Evolutionary conservation across 1,284 basidiomycete genomes (phyloP), one percentile per base, ranked within the genome.

Genomic region (Trametes versicolor): DNA sequence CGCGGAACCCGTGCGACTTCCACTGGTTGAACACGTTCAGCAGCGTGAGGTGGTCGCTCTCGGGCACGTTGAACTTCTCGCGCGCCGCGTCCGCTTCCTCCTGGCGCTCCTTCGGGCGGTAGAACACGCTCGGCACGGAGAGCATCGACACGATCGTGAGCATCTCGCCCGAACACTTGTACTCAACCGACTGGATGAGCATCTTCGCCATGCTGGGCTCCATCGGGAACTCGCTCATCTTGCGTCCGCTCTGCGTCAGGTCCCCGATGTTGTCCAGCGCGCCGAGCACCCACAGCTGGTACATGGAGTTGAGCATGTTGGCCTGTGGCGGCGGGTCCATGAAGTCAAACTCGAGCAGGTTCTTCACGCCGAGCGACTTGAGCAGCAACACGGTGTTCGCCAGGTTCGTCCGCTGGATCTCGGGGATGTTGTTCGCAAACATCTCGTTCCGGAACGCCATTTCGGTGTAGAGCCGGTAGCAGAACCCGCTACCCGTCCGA

Each of bases 181-280:
- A 95, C 53, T 98, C 95, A 66, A 97, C 95, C 12, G 95, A 96
- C 29, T 92, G 92, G 75, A 99, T 98, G 61, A 99, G 84, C 94
- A 99, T 99, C 83, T 99, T 99, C 32, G 96, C 95, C 85, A 99
- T 93, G 6, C 94, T 96, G 2, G 98, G 98, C 75, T 97, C 96
- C 95, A 97, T 97, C 4, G 96, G 97, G 80, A 99, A 99, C 74
- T 99, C 96, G 43, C 95, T 95, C 96, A 99, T 99, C 79, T 97
- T 98, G 53, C 93, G 88, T 1, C 98, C 98, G 56, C 91, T 85
- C 0, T 91, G 85, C 3, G 98, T 99, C 63, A 99, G 82, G 78
- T 99, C 94, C n/a, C 98, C 97, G 27, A 97, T 89, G 71, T 99
- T 99, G 82, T 99, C 96, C 10, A 99, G 85, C 2, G 98, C 98